Base-by-base conservation (phyloP, 257 asterid species). In the Ligustrum vulgare region DNA sequence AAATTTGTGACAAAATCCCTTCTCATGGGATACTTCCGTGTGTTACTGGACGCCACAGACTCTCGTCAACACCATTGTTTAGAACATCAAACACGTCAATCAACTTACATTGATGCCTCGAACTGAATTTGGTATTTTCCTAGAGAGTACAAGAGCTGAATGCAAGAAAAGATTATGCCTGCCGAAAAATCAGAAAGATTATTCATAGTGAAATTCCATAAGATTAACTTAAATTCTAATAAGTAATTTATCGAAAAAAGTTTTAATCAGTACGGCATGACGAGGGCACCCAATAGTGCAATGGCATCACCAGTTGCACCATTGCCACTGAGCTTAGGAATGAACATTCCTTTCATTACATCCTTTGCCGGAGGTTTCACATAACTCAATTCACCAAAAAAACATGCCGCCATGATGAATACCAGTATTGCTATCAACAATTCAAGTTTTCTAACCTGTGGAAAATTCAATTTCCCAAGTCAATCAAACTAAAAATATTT, bases 111-210 rank as follows among this genome's bases (percentile, higher is more conserved):
- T 94, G 69, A 94, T 63, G 58, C 98, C 96, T 11, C 89, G 88
- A 47, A 90, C 89, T 0, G 98, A 92, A 45, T 81, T 83, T 3
- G 98, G 98, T 60, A 86, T 33, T 84, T 92, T 90, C 62, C 98
- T 79, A 4, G 98, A 88, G 2, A 92, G 90, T n/a, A 94, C 98
- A 34, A 94, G 89, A 4, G 98, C 98, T 2, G 98, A 94, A 75
- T 94, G 98, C 41, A 94, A 91, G 75, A 90, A 94, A 25, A 94
- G 87, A 70, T 94, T 94, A 66, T 94, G 98, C 78, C 98, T 92
- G 90, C 20, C 2, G 3, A 39, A 23, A 13, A 66, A 60, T 51
- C 0, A 22, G 39, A 72, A 43, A 11, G 0, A 74, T 20, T 28
- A 37, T 1, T 9, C 6, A 6, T 6, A 16, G 43, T 60, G 0